These are phyloP conservation scores for Colletotrichum camelliae DNA, from an alignment of 2,329 filamentous ascomycete species.

Conservation along the genomic window DNA sequence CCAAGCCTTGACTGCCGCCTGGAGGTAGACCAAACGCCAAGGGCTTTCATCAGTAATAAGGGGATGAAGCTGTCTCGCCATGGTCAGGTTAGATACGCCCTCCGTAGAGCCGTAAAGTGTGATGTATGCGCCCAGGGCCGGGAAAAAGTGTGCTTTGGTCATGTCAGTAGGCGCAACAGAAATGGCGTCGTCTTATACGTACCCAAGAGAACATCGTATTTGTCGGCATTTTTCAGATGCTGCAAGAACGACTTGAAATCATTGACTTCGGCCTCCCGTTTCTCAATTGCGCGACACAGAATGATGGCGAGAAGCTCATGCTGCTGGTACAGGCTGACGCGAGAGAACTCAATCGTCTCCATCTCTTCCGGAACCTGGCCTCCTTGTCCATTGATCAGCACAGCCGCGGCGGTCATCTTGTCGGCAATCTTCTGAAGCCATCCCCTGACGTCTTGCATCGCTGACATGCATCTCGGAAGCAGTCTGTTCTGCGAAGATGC, in stretches of 20 bases:
- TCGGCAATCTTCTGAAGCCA: slow-evolving; percentile 81
- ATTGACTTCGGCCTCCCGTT: slow-evolving; percentile 69
- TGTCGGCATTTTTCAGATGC: slow-evolving; percentile 72
- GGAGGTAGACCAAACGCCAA: slow-evolving; percentile 78
- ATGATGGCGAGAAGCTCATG: slow-evolving; percentile 90
- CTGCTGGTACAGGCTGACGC: slow-evolving; percentile 81
- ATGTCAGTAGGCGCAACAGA: neutral
- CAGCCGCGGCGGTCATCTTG: slow-evolving; percentile 74
- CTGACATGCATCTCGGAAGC: slow-evolving; percentile 75
- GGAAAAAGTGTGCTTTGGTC: slow-evolving; percentile 77
- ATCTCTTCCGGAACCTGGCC: slow-evolving; percentile 63
- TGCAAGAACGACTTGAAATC: slow-evolving; percentile 79
- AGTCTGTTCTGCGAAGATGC: slow-evolving; percentile 46
- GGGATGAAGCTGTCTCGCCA: slow-evolving; percentile 74
- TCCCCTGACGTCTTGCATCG: slow-evolving; percentile 77
- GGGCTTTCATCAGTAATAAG: slow-evolving; percentile 70
- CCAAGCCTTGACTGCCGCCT: slow-evolving; percentile 79
- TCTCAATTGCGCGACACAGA: slow-evolving; percentile 78
- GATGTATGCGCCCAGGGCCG: slow-evolving; percentile 78
- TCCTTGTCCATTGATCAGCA: slow-evolving; percentile 71
- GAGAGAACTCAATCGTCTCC: slow-evolving; percentile 82
- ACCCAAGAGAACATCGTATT: slow-evolving; percentile 72
- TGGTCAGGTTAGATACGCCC: slow-evolving; percentile 67
- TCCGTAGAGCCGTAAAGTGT: slow-evolving; percentile 81
- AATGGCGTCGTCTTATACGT: slow-evolving; percentile 27